phyloP scores from a whole-genome alignment of 108 stramenopile genomes.

The Skeletonema grethae region DNA sequence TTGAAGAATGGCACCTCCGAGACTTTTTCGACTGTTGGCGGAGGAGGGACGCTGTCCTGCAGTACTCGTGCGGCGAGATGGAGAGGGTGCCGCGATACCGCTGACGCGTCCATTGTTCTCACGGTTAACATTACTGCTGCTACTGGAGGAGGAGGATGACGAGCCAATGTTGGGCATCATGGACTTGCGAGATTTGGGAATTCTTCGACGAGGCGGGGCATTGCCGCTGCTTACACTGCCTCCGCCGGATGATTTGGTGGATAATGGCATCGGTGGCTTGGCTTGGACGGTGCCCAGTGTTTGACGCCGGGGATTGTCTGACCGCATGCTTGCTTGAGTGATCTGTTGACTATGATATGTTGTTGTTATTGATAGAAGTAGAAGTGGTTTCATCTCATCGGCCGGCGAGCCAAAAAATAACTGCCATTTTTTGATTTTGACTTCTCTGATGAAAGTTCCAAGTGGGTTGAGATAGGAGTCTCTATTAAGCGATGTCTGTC shows the following conservation, averaged over 20 bases:
- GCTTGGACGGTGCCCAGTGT: slow-evolving; percentile 38
- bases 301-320: slow-evolving; percentile 36
- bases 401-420: no score
- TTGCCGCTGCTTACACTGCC: slow-evolving; percentile 11
- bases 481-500: neutral
- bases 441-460: no score
- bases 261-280: slow-evolving; percentile 17
- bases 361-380: neutral
- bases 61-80: slow-evolving; percentile 9
- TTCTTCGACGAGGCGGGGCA: slow-evolving; percentile 16
- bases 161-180: slow-evolving; percentile 40
- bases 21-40: slow-evolving; percentile 19
- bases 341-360: neutral
- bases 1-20: slow-evolving; percentile 26
- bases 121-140: slow-evolving; percentile 11
- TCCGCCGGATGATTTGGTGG: neutral
- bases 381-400: no score
- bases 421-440: no score
- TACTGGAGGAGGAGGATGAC: neutral
- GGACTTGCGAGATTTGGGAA: slow-evolving; percentile 29
- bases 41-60: slow-evolving; percentile 4
- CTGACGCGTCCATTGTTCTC: slow-evolving; percentile 11
- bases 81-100: slow-evolving; percentile 28
- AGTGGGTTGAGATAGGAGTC: neutral
- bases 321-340: slow-evolving; percentile 8